Percentiles rank a stretch among this genome's conserved stretches.
Evolutionary conservation across 2,329 filamentous ascomycete species (phyloP).

Genomic region (Sporothrix phasma): DNA sequence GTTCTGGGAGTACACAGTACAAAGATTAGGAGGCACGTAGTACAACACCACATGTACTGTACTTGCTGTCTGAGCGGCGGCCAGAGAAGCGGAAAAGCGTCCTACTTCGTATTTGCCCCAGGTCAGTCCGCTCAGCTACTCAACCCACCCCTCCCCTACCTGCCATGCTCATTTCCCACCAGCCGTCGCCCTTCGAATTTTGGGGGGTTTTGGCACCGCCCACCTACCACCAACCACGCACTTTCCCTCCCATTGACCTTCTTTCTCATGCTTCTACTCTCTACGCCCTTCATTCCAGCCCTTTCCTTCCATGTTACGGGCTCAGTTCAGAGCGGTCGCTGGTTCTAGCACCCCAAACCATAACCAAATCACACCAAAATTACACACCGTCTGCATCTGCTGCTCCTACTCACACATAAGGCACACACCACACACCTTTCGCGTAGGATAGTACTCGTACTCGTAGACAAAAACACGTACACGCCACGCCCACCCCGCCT

Average conservation of each 20-base stretch:
- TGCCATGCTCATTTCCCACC: slow-evolving; percentile 15
- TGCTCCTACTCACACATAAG: not conserved
- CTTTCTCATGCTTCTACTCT: not conserved
- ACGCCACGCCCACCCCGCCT: slow-evolving; percentile 18
- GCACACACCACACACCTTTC: slow-evolving; percentile 4
- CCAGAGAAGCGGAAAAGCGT: slow-evolving; percentile 13
- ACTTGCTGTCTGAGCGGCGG: slow-evolving; percentile 16
- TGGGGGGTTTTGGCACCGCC: slow-evolving; percentile 20
- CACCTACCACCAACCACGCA: slow-evolving; percentile 21
- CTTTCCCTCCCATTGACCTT: slow-evolving; percentile 5
- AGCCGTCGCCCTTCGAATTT: slow-evolving; percentile 9
- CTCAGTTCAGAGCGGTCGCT: not conserved
- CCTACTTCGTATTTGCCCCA: slow-evolving; percentile 14
- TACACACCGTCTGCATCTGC: too few relatives aligned
- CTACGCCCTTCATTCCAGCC: not conserved
- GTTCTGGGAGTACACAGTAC: slow-evolving; percentile 18
- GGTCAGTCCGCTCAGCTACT: slow-evolving; percentile 15
- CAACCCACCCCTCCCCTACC: slow-evolving; percentile 11
- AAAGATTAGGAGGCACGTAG: slow-evolving; percentile 10
- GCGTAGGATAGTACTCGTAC: not conserved
- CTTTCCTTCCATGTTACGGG: not conserved
- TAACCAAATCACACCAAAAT: too few relatives aligned
- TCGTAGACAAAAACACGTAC: slow-evolving; percentile 16
- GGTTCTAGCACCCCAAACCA: slow-evolving; percentile 5
- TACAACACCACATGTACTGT: slow-evolving; percentile 17